A percentile compares a stretch with the other conserved stretches of the same genome.
Evolutionary conservation across 371 early-diverging fungal genomes (phyloP).

Genomic region (Zopfochytrium polystomum): DNA sequence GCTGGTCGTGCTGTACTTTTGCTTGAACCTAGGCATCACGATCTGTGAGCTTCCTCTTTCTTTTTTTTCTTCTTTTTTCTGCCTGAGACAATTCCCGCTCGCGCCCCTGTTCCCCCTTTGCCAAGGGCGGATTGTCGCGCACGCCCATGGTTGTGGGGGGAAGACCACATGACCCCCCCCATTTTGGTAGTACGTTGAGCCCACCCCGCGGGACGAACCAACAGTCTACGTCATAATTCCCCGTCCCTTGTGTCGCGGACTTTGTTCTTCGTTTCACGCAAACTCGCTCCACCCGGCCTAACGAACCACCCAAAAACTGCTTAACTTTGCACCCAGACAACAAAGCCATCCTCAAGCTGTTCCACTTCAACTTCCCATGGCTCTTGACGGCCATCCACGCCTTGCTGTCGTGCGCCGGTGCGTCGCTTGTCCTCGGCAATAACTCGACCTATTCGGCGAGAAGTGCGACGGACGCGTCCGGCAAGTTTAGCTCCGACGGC

Average conservation of each 20-base stretch:
- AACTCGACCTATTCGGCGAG: too few species aligned
- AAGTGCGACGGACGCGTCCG: too few species aligned
- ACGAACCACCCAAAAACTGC: constrained; percentile 5
- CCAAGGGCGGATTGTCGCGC: too few species aligned
- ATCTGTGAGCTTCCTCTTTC: constrained; percentile 45
- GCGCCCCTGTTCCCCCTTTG: too few species aligned
- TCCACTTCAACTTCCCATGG: constrained; percentile 81
- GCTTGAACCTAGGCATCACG: constrained; percentile 75
- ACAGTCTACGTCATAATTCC: too few species aligned
- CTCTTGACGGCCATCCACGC: constrained; percentile 82
- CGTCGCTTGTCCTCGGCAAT: constrained; percentile 49
- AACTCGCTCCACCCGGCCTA: not conserved
- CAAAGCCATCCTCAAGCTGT: constrained; percentile 73
- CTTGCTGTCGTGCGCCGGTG: constrained; percentile 60
- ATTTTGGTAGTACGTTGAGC: too few species aligned
- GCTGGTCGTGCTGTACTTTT: constrained; percentile 72
- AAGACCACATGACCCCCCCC: too few species aligned
- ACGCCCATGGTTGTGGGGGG: too few species aligned
- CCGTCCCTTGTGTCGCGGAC: not conserved
- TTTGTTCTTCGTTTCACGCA: constrained; percentile 8
- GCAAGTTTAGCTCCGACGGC: too few species aligned
- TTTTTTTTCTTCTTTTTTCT: constrained; percentile 1
- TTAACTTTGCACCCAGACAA: constrained; percentile 47
- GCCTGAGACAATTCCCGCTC: not conserved
- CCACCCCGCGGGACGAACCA: too few species aligned